Percentiles rank a stretch among this genome's conserved stretches.
These are phyloP conservation scores for Gossypium gossypioides DNA, from an alignment of 441 rosid species.

Conservation along the genomic window DNA sequence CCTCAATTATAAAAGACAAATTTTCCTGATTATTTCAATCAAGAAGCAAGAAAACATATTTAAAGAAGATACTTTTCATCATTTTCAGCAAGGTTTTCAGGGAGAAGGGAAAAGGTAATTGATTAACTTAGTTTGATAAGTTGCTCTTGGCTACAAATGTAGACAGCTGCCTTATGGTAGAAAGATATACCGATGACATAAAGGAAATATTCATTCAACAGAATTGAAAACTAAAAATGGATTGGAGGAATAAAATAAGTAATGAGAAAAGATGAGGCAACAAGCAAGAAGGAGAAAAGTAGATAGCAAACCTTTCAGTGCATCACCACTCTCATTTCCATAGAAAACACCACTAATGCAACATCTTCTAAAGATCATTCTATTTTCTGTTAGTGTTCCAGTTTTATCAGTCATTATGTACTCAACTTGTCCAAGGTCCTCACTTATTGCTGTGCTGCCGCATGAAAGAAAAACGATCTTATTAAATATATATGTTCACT, in stretches of 20 bases:
- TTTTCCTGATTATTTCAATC: not conserved
- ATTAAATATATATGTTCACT: constrained; percentile 6
- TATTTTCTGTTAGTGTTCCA: constrained; percentile 95
- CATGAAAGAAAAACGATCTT: constrained; percentile 33
- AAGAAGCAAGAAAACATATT: not conserved
- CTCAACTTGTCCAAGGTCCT: constrained; percentile 99
- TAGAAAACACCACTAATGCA: constrained; percentile 74
- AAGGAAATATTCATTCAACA: not conserved
- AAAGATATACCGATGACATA: not conserved
- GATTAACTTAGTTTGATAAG: not conserved
- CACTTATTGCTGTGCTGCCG: constrained; percentile 99
- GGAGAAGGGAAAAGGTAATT: not conserved
- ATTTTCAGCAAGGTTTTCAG: not conserved
- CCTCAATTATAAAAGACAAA: not conserved
- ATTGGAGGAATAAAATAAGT: not conserved
- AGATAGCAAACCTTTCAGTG: constrained; percentile 64
- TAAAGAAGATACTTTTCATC: not conserved
- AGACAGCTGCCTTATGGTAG: not conserved
- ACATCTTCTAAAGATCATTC: constrained; percentile 92
- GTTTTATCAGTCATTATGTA: constrained; percentile 98
- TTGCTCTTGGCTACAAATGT: not conserved
- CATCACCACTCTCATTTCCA: constrained; percentile 88
- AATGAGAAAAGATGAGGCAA: constrained; percentile 6
- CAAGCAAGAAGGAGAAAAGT: not conserved
- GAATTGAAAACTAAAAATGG: not conserved